Conservation (phyloP, 148 eudicot species). For the Chenopodium quinoa region DNA sequence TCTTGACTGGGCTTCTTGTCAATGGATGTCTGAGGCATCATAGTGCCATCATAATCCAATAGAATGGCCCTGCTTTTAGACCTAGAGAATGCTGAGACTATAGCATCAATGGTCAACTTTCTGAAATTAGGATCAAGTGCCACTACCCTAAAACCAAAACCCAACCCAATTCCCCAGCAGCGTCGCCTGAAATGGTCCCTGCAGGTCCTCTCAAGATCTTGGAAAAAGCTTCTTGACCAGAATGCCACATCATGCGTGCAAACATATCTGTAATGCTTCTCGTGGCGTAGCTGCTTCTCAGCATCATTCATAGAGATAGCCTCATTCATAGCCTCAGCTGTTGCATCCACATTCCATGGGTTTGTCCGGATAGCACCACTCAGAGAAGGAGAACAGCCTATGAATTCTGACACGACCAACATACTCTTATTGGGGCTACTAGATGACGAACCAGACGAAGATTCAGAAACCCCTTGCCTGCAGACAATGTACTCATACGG, state of each 20-base stretch:
- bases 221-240: constrained; percentile 37
- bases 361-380: constrained; percentile 39
- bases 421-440: constrained; percentile 32
- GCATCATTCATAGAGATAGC: constrained; percentile 38
- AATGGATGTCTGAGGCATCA: constrained; percentile 41
- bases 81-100: constrained; percentile 35
- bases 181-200: constrained; percentile 37
- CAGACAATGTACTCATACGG: constrained; percentile 40
- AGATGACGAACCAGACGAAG: constrained; percentile 14
- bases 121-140: constrained; percentile 40
- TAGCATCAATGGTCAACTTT: constrained; percentile 36
- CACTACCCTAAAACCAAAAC: constrained; percentile 44
- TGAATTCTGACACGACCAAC: constrained; percentile 38
- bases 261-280: constrained; percentile 37
- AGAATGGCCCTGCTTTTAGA: constrained; percentile 38
- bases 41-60: constrained; percentile 43
- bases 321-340: constrained; percentile 43
- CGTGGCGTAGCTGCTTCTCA: constrained; percentile 40
- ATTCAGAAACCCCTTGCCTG: constrained; percentile 35
- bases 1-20: constrained; percentile 35
- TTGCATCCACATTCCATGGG: constrained; percentile 42
- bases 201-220: constrained; percentile 38
- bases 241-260: constrained; percentile 38
- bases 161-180: constrained; percentile 42
- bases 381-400: constrained; percentile 39